phyloP scores from a whole-genome alignment of 2,329 filamentous ascomycete species.

The Trichoderma sp. region DNA sequence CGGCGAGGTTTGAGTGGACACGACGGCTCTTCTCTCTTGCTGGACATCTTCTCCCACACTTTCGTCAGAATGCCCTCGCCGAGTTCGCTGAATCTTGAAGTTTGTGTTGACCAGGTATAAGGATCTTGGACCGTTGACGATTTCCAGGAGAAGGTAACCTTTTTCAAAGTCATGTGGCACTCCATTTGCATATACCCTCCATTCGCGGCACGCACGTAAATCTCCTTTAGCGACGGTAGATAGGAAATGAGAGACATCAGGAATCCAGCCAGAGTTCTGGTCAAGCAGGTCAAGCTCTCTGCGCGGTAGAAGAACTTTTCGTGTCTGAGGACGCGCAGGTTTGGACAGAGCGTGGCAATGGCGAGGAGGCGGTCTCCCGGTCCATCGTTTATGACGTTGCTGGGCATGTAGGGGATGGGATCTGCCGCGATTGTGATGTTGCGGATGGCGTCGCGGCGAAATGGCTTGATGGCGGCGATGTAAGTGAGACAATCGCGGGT shows the following conservation, averaged over 20 bases:
- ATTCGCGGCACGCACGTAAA: background rate
- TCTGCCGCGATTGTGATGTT: background rate
- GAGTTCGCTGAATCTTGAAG: background rate
- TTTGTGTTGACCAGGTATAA: background rate
- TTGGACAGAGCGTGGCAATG: background rate
- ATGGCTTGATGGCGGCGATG: background rate
- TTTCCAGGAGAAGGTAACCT: background rate
- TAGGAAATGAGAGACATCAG: background rate
- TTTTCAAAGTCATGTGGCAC: background rate
- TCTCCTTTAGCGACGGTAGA: background rate
- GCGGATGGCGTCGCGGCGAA: background rate
- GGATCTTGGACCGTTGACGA: background rate
- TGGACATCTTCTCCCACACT: background rate
- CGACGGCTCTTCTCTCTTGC: no score
- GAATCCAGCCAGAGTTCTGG: accelerated
- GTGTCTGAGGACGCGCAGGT: background rate
- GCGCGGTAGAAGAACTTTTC: background rate
- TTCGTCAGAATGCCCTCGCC: background rate
- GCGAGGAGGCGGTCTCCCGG: background rate
- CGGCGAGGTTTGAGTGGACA: background rate
- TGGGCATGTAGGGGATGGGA: background rate
- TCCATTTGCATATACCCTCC: background rate
- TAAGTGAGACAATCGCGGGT: background rate
- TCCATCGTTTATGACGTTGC: accelerated
- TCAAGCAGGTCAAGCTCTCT: background rate